phyloP scores from a whole-genome alignment of 2,329 filamentous ascomycete species.

The Periconia sp. region DNA sequence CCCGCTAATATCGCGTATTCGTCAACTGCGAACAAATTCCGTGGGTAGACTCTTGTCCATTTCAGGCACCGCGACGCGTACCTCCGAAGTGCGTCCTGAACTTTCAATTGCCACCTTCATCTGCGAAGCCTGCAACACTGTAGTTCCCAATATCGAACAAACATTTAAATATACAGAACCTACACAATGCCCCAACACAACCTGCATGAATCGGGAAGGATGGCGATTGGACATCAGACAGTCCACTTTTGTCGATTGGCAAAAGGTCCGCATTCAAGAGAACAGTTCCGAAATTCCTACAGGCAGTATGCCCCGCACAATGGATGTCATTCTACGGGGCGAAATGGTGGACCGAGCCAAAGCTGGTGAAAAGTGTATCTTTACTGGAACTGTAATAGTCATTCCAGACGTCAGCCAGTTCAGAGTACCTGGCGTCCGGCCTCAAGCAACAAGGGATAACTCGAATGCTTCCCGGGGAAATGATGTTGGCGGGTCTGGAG shows the following conservation, averaged over 20 bases:
- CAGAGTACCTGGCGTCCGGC: constrained; percentile 80
- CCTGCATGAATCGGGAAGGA: constrained; percentile 84
- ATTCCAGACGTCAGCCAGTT: constrained; percentile 96
- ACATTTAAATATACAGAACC: constrained; percentile 97
- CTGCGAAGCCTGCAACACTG: constrained; percentile 82
- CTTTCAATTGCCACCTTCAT: constrained; percentile 88
- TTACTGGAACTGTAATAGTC: constrained; percentile 93
- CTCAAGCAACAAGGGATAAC: constrained; percentile 83
- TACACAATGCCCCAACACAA: constrained; percentile 86
- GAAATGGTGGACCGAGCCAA: constrained; percentile 98
- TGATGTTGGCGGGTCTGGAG: constrained; percentile 80
- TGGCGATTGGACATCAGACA: constrained; percentile 97
- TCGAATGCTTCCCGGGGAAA: constrained; percentile 70
- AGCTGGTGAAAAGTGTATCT: constrained; percentile 97
- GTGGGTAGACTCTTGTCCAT: constrained; percentile 94
- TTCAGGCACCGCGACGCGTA: constrained; percentile 93
- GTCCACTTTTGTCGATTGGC: constrained; percentile 98
- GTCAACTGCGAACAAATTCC: constrained; percentile 81
- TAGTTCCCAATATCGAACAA: constrained; percentile 90
- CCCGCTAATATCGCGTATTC: constrained; percentile 81
- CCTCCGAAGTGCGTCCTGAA: constrained; percentile 94
- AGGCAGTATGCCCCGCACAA: constrained; percentile 96
- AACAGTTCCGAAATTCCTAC: constrained; percentile 98
- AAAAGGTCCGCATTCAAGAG: constrained; percentile 96
- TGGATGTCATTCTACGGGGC: constrained; percentile 93